Base-by-base conservation (phyloP, 345 rosid species). In the Microcos paniculata region DNA sequence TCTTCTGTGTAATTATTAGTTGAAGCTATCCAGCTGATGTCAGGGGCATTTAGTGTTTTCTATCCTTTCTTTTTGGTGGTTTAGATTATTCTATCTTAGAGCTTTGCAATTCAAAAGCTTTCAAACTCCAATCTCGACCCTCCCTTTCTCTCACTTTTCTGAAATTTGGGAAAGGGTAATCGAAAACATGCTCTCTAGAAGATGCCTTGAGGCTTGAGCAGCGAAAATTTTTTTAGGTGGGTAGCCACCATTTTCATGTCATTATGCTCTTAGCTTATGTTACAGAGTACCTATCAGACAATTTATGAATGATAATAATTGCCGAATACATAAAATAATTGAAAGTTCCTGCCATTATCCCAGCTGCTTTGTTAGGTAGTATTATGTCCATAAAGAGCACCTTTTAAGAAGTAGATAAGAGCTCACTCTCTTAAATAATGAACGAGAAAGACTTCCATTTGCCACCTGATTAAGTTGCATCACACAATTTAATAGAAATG, bases 1-100 rank as follows among this genome's bases (percentile, higher is more conserved):
- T 49, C 42, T 30, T 69, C 28, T 42, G 19, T 49, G 28, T 53
- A 30, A 68, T 68, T 68, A 68, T 68, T 68, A 18, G 72, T 68
- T 28, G 24, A 28, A 48, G 72, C 43, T 68, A 49, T 19, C 24
- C 28, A 28, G 5, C 42, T 68, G 72, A 68, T 68, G 40, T 45
- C 35, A 26, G 16, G 7, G 18, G 31, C 70, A 45, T 3, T n/a
- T n/a, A 0, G 8, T n/a, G n/a, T 10, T 23, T 1, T 46, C 1
- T 13, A 35, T 13, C 1, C 6, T 42, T 55, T 23, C 23, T 23
- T 10, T 28, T 48, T 68, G 28, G 8, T 26, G 33, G 31, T 18
- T 35, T 35, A 35, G 6, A 35, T 35, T 7, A 28, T 30, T 33
- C 16, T 46, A 18, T 46, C 31, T 14, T 26, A 26, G 57, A 48